Evolutionary conservation across 1,284 basidiomycete species (phyloP), one percentile per base, ranked within the genome.

Genomic region (Puccinia coronata): DNA sequence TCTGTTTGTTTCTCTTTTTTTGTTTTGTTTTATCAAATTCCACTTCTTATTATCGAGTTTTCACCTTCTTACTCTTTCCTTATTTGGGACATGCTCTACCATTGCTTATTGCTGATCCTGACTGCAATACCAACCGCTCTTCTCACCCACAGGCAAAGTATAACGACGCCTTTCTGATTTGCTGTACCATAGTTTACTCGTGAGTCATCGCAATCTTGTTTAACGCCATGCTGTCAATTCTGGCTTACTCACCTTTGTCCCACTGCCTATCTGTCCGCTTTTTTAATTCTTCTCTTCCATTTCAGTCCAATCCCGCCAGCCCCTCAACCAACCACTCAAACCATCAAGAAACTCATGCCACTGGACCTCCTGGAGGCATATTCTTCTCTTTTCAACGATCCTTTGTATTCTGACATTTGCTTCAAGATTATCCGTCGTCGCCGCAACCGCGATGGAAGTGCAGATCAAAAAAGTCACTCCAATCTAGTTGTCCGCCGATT

Each of bases 101-200:
- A n/a, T n/a, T n/a, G n/a, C n/a, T n/a, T n/a, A n/a, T n/a, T n/a
- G n/a, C n/a, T 57, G 20, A 14, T 70, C 28, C 53, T 31, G 1
- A 20, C 47, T 49, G 31, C n/a, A 25, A 57, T 2, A 14, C 53
- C 31, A 36, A 12, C n/a, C 39, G 36, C n/a, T 18, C 47, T 61
- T 63, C 41, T 28, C 28, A 65, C 28, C 73, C 1, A 25, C 12
- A 79, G 76, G 57, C 61, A 23, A 84, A 83, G 69, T 80, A 81
- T 76, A 82, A 82, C 55, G 86, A 87, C 75, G 85, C 83, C 11
- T 86, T 87, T 82, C 82, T 87, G 80, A 86, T 87, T 78, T 83
- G 84, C 36, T 87, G 87, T 81, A 86, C 85, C 16, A 86, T 87
- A 82, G 85, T 84, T 34, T 84, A 84, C 49, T 84, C 84, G 3